Evolutionary conservation across 2,329 filamentous ascomycete species (phyloP).

Genomic region (Penicillium sclerotigenum): DNA sequence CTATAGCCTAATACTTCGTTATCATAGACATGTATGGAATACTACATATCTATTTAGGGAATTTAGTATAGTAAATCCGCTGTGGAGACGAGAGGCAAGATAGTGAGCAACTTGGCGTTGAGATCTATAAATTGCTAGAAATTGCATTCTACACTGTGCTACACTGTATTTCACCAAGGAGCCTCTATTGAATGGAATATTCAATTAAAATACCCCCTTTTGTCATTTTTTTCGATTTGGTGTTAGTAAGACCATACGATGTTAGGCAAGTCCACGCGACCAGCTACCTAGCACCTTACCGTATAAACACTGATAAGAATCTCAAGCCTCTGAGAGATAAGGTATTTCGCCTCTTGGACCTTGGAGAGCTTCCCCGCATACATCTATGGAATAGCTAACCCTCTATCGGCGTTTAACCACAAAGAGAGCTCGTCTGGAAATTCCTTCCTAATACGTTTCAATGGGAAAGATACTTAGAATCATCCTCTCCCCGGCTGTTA

Average conservation of each 20-base stretch:
- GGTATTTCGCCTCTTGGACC: too few relatives aligned
- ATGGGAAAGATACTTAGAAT: neutral
- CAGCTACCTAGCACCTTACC: neutral
- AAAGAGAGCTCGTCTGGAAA: neutral
- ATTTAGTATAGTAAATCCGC: neutral
- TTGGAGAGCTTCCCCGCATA: slow-evolving; percentile 8
- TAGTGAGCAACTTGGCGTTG: neutral
- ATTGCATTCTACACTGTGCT: neutral
- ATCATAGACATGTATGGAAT: neutral
- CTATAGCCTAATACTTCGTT: neutral
- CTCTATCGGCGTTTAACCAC: neutral
- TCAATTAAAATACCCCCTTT: neutral
- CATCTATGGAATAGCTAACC: neutral
- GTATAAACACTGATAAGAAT: neutral
- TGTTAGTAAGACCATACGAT: neutral
- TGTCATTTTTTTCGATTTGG: neutral
- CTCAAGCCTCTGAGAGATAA: neutral
- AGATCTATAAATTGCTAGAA: neutral
- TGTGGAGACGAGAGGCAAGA: neutral
- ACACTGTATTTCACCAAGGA: neutral
- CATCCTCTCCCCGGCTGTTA: neutral
- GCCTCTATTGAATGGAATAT: neutral
- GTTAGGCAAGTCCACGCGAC: slow-evolving; percentile 20
- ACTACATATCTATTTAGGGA: neutral
- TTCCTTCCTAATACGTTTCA: slow-evolving; percentile 2